phyloP scores from a whole-genome alignment of 78 protist genomes.

The Dictyostelium capitatum region DNA sequence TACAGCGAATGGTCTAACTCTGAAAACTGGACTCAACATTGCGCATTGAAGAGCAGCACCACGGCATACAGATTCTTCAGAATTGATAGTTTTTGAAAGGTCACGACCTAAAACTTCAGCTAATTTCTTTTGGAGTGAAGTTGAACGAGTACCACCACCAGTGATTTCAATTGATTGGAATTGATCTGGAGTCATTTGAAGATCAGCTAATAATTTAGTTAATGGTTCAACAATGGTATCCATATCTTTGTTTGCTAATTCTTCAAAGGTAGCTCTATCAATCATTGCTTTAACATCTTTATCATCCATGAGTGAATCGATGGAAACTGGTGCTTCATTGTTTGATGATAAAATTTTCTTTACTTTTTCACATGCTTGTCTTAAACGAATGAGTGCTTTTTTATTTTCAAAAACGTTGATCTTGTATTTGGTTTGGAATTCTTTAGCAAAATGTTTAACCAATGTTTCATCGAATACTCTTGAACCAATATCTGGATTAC shows the following conservation, averaged over 20 bases:
- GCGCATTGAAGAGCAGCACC: conserved; percentile 97
- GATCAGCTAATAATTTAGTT: conserved; percentile 20
- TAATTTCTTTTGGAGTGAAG: conserved; percentile 80
- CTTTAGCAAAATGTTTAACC: conserved; percentile 71
- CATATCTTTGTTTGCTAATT: conserved; percentile 40
- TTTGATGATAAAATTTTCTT: conserved; percentile 90
- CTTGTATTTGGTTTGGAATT: conserved; percentile 90
- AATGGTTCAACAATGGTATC: conserved; percentile 70
- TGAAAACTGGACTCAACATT: conserved; percentile 92
- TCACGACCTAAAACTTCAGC: conserved; percentile 69
- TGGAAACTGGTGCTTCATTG: conserved; percentile 80
- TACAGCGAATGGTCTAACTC: conserved; percentile 90
- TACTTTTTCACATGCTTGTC: conserved; percentile 90
- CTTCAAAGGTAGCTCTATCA: conserved; percentile 87
- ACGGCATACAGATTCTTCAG: conserved; percentile 94
- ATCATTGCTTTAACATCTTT: conserved; percentile 83
- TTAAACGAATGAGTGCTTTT: conserved; percentile 89
- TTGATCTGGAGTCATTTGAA: conserved; percentile 80
- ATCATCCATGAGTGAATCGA: conserved; percentile 95
- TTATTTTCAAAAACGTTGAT: conserved; percentile 83
- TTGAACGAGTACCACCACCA: conserved; percentile 93
- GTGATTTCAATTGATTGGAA: conserved; percentile 83
- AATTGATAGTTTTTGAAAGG: conserved; percentile 88
- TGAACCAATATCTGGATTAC: conserved; percentile 90
- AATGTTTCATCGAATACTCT: conserved; percentile 87